Base-by-base conservation (phyloP, 2,329 filamentous ascomycete genomes). In the Huntiella abstrusa region DNA sequence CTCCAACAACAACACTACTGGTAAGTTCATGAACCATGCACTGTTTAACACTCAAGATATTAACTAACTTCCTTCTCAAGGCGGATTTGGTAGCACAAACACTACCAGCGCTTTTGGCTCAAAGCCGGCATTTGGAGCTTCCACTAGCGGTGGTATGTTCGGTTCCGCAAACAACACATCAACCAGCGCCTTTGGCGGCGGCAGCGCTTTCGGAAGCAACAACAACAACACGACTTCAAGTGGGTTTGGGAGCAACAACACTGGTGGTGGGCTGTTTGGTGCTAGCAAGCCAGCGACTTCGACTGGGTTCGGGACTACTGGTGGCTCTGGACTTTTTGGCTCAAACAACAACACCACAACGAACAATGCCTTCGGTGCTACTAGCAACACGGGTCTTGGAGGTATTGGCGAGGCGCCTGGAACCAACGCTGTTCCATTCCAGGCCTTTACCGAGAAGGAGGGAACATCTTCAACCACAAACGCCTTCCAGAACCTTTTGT, bases 401-500 rank as follows among this genome's bases (percentile, higher is more conserved):
- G 64, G 61, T 43, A 67, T 63, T 38, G 71, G 69, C 41, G 73
- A 79, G 50, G 72, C 74, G 50, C 73, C 77, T 19, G 84, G 84
- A 49, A 88, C 83, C 7, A 78, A 69, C 11, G 66, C 70, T 3
- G 69, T 73, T n/a, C 70, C 77, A 4, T 92, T 88, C 63, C 64
- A 73, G 51, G 67, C 83, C 0, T 70, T 73, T 41, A 64, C 69
- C 15, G 84, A 92, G 63, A 91, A 88, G 60, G 84, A 92, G 56
- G 62, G 66, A 3, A 74, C 70, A 37, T 70, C 64, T 53, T 61
- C 60, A 13, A 62, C 47, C 57, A 71, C 55, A 54, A 74, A 80
- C 56, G 70, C 79, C 3, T 92, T 81, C 60, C 83, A 91, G 60
- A 88, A 77, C 54, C 75, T 92, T 48, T 66, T 80, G 16, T 86